These are phyloP conservation scores for Melampsora americana DNA, from an alignment of 1,284 basidiomycete species.

Conservation along the genomic window DNA sequence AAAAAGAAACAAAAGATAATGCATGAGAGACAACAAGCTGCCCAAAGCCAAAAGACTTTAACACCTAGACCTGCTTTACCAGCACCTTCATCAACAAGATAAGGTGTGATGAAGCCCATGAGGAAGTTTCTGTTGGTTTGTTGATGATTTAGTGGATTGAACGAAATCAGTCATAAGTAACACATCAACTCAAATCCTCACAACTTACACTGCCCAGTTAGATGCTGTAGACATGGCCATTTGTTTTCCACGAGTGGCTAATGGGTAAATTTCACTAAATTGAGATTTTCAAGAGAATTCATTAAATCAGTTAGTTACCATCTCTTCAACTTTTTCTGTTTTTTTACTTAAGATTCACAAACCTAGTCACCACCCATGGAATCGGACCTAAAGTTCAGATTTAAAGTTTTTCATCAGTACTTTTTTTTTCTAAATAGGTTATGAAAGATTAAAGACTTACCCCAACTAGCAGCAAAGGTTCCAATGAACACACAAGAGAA, in stretches of 20 bases:
- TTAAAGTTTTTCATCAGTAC: not conserved
- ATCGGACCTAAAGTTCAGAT: conserved; percentile 18
- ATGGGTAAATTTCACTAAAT: conserved; percentile 52
- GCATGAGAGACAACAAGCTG: conserved; percentile 49
- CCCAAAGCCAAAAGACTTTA: conserved; percentile 70
- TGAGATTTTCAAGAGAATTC: conserved; percentile 50
- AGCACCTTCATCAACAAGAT: conserved; percentile 64
- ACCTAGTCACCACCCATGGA: conserved; percentile 43
- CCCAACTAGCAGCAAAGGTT: conserved; percentile 53
- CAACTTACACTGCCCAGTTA: conserved; percentile 60
- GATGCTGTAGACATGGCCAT: conserved; percentile 69
- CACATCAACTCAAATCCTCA: not conserved
- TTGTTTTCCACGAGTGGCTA: conserved; percentile 70
- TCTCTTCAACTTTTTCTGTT: not conserved
- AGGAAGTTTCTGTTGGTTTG: conserved; percentile 57
- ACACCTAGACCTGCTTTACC: conserved; percentile 67
- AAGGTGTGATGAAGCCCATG: conserved; percentile 68
- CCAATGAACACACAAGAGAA: conserved; percentile 55
- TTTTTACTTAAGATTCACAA: not conserved
- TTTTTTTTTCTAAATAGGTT: not conserved
- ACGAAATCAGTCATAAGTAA: not conserved
- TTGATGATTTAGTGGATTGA: not conserved
- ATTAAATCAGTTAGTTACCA: conserved; percentile 1
- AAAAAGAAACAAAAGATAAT: conserved; percentile 49
- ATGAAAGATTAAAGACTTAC: conserved; percentile 34